Evolutionary conservation across 768 basidiomycete genomes (phyloP), one percentile per base, ranked within the genome.

Genomic region (Suillus variegatus): DNA sequence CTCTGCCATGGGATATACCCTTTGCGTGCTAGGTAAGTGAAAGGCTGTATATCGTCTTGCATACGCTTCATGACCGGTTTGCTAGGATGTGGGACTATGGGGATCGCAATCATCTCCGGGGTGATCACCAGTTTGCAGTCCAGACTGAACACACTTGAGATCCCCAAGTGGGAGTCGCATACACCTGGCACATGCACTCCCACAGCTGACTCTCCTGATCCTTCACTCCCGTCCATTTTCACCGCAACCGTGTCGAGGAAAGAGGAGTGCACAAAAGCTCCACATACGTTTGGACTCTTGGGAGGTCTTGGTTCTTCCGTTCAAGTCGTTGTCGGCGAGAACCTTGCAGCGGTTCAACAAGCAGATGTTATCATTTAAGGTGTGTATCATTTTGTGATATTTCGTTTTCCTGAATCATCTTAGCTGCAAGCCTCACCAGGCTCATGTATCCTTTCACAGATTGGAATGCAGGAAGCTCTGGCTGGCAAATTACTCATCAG

Each of bases 31-130:
- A 81, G 95, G 95, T 82, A 71, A 60, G 66, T 61, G 66, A 64
- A 68, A 63, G 22, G 4, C 20, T 36, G 18, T 35, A 25, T 51
- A 65, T 44, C 47, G 32, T 52, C 14, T 32, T 55, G 41, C 67
- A 64, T 69, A 43, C 61, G 62, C 63, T 65, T 63, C 70, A 65
- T 68, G 68, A 60, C 60, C 67, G 63, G 71, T 62, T 32, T 64
- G 67, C 65, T 72, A 90, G 97, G 97, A 83, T 99, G 97, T 77
- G 97, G 97, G 64, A 99, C 97, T 13, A 99, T 99, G 97, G 97
- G 97, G 64, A 80, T 98, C 71, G 95, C 97, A 65, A 85, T 99
- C 75, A 86, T 95, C 58, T 96, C 97, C 28, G 97, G 97, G 54
- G 92, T 98, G 49, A 82, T 97, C 60, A 86, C 90, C 67, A 93